These are phyloP conservation scores for Cyberlindnera veronae DNA, from an alignment of 805 yeast genomes.

Conservation along the genomic window DNA sequence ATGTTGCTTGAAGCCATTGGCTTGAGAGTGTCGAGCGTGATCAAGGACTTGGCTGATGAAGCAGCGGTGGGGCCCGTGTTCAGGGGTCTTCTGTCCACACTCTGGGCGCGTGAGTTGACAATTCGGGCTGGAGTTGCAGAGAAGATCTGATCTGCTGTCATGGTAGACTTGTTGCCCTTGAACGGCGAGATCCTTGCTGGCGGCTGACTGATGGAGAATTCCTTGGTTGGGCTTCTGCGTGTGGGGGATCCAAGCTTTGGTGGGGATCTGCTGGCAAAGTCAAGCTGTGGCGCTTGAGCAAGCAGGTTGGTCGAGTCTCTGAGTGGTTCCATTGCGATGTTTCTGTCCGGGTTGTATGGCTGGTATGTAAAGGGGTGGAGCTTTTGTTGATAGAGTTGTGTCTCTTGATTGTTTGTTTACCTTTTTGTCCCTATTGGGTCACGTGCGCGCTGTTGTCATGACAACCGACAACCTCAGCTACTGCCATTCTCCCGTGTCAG, in stretches of 20 bases:
- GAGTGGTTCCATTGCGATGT: slow-evolving; percentile 9
- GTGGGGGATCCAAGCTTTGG: slow-evolving; percentile 6
- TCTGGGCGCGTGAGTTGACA: slow-evolving; percentile 23
- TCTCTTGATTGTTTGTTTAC: background rate
- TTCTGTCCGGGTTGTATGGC: background rate
- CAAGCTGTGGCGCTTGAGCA: slow-evolving; percentile 11
- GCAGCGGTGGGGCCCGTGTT: slow-evolving; percentile 9
- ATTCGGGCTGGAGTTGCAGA: slow-evolving; percentile 31
- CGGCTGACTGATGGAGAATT: slow-evolving; percentile 15
- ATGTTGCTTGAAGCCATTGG: slow-evolving; percentile 28
- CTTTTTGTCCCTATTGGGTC: too few relatives aligned
- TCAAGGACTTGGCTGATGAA: slow-evolving; percentile 12
- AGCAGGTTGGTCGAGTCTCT: slow-evolving; percentile 10
- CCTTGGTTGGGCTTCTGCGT: slow-evolving; percentile 7
- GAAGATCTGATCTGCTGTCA: slow-evolving; percentile 17
- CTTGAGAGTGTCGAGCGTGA: slow-evolving; percentile 28
- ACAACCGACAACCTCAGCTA: too few relatives aligned
- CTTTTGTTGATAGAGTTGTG: too few relatives aligned
- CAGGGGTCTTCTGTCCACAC: slow-evolving; percentile 33
- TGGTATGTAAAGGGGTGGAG: too few relatives aligned
- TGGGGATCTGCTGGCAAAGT: slow-evolving; percentile 15
- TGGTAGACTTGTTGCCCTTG: slow-evolving; percentile 18
- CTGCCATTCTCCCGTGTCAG: too few relatives aligned
- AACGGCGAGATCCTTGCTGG: slow-evolving; percentile 27
- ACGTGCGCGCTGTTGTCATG: too few relatives aligned